Evolutionary conservation across 1,284 basidiomycete genomes (phyloP), one percentile per base, ranked within the genome.

Genomic region (Calocybe gambosa): DNA sequence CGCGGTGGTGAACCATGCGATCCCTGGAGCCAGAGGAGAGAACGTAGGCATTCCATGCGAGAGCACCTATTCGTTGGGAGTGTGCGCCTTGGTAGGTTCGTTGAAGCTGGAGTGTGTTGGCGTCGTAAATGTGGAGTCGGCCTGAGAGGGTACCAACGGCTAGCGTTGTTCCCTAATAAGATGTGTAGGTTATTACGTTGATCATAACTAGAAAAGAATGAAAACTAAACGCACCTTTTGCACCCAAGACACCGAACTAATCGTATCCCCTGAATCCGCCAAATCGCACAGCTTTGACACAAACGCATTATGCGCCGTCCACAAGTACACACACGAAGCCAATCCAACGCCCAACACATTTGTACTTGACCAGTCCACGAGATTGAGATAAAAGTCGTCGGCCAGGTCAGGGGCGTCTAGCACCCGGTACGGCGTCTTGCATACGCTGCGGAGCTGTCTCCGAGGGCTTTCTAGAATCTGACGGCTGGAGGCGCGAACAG

Each of bases 371-470:
- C 96, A 99, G 54, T 98, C 95, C 13, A 99, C 93, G 13, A 99
- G 77, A 59, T 99, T 99, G 52, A 99, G 84, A 60, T 99, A 99
- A 66, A 97, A 99, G 63, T 99, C 96, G 64, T 99, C 95, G 53
- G 89, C 89, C 5, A 99, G 80, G 52, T 98, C 94, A 0, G 95
- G 96, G 1, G 96, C 96, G 62, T 99, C 95, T 18, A 99, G 78
- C 0, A 99, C 95, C 54, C 97, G 87, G 72, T 95, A 99, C 0
- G 96, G 96, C 0, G 95, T 96, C 63, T 95, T 94, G 68, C 88
- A 90, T 1, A 98, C 85, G 50, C 77, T 84, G 26, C 95, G 79
- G 2, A 91, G 76, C 43, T 85, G 76, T 46, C 90, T 83, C 25
- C 89, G 77, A 0, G 94, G 93, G 45, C 84, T 88, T 51, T 93